Base-by-base conservation (phyloP, 2,329 filamentous ascomycete genomes). In the Aspergillus sp. region DNA sequence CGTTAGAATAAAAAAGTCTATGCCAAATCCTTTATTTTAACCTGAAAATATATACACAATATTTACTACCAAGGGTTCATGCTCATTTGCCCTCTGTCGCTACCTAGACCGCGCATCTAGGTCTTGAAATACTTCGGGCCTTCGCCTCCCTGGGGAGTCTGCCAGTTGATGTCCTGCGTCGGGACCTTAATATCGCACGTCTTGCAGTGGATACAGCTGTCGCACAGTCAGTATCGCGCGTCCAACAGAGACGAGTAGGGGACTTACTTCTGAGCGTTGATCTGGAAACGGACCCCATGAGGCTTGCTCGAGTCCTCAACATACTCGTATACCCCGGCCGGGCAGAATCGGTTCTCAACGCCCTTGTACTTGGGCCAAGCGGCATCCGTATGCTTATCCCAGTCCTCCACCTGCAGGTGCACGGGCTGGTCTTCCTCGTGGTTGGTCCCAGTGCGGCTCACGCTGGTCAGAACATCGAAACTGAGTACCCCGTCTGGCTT, bases 171-270 rank as follows among this genome's bases (percentile, higher is more conserved):
- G 56, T 96, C 91, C 67, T 98, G 91, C 41, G 80, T 76, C 5
- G 91, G 91, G 11, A 86, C 89, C 68, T 98, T 98, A 67, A 98
- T 98, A 61, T 98, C 91, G 60, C 91, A 98, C 10, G 91, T 98
- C 74, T 98, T 98, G 73, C 91, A 98, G 65, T 98, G 91, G 44
- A 98, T 93, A 60, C 91, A 98, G 65, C 88, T 94, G 52, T 30
- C 26, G 14, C 4, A 24, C 22, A 14, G 1, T 17, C 13, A 31
- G 26, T 30, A 31, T n/a, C n/a, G n/a, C n/a, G n/a, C n/a, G n/a
- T n/a, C n/a, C 10, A 8, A n/a, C 14, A 24, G 17, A 24, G 14
- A 20, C 11, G 27, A 34, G 24, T 27, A 7, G 30, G 22, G 22
- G 20, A 78, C 85, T 76, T 71, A 93, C 86, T 95, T 96, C 61